Evolutionary conservation across 805 yeast genomes (phyloP).

Genomic region (Candida vartiovaarae): DNA sequence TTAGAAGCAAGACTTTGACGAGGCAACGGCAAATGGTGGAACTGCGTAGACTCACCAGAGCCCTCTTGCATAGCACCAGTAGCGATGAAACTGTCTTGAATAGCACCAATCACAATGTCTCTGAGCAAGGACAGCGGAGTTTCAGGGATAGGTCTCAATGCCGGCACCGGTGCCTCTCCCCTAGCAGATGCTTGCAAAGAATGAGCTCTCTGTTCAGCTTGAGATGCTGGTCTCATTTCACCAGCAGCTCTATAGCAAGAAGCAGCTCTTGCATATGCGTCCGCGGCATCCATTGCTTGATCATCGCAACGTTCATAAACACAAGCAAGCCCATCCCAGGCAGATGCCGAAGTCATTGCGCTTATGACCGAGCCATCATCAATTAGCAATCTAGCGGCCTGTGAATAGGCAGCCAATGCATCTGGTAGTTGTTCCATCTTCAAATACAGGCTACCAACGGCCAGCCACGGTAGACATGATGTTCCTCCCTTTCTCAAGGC

Average conservation of each 20-base stretch:
- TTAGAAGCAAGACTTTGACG: conserved; percentile 15
- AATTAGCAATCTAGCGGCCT: conserved; percentile 47
- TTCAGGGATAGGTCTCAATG: conserved; percentile 39
- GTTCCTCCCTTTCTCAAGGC: conserved; percentile 46
- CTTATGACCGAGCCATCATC: conserved; percentile 38
- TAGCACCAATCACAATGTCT: conserved; percentile 21
- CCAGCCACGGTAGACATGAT: conserved; percentile 59
- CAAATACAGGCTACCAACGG: conserved; percentile 55
- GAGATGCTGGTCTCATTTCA: conserved; percentile 33
- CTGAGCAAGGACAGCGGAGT: conserved; percentile 34
- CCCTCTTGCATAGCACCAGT: conserved; percentile 7
- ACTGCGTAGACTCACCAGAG: conserved; percentile 16
- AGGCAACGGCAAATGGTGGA: conserved; percentile 23
- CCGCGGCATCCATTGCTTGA: conserved; percentile 52
- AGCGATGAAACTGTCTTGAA: conserved; percentile 3
- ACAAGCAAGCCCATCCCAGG: conserved; percentile 60
- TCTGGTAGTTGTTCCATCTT: conserved; percentile 55
- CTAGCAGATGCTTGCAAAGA: conserved; percentile 35
- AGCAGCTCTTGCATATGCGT: conserved; percentile 49
- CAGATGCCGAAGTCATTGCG: conserved; percentile 39
- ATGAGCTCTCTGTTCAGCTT: conserved; percentile 38
- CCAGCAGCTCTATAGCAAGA: conserved; percentile 41
- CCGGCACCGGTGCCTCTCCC: conserved; percentile 39
- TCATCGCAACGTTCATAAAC: conserved; percentile 60
- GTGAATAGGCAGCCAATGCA: conserved; percentile 61